These are phyloP conservation scores for Passalora sequoiae DNA, from an alignment of 2,329 filamentous ascomycete species.

Conservation along the genomic window DNA sequence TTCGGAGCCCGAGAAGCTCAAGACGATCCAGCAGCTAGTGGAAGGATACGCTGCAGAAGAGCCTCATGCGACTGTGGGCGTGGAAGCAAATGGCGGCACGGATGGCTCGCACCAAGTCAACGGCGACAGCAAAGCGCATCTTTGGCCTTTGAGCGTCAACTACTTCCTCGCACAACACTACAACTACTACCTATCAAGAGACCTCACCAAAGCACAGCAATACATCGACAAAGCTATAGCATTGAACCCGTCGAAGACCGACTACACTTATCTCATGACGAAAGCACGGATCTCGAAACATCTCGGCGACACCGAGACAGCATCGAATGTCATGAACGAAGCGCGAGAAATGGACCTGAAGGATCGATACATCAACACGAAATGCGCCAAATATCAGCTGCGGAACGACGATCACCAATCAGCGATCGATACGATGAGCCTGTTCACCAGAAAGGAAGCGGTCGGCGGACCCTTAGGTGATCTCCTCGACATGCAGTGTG, in stretches of 20 bases:
- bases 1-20: slow-evolving; percentile 68
- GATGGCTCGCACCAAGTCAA: slow-evolving; percentile 37
- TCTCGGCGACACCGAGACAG: slow-evolving; percentile 69
- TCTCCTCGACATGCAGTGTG: slow-evolving; percentile 94
- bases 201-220: slow-evolving; percentile 73
- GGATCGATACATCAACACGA: slow-evolving; percentile 97
- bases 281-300: slow-evolving; percentile 95
- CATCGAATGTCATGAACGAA: slow-evolving; percentile 80
- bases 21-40: slow-evolving; percentile 68
- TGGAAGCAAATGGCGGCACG: slow-evolving; percentile 28
- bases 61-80: slow-evolving; percentile 26
- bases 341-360: slow-evolving; percentile 80
- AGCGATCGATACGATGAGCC: slow-evolving; percentile 79
- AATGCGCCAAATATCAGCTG: slow-evolving; percentile 93
- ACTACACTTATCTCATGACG: slow-evolving; percentile 90
- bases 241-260: slow-evolving; percentile 72
- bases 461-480: slow-evolving; percentile 83
- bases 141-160: slow-evolving; percentile 71
- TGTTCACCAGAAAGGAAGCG: slow-evolving; percentile 90
- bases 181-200: slow-evolving; percentile 82
- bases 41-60: slow-evolving; percentile 62
- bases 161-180: slow-evolving; percentile 97
- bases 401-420: slow-evolving; percentile 86
- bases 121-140: slow-evolving; percentile 36
- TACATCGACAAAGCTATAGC: slow-evolving; percentile 81